These are phyloP conservation scores for Graphiopsis chlorocephala DNA, from an alignment of 2,329 filamentous ascomycete genomes.

Conservation along the genomic window DNA sequence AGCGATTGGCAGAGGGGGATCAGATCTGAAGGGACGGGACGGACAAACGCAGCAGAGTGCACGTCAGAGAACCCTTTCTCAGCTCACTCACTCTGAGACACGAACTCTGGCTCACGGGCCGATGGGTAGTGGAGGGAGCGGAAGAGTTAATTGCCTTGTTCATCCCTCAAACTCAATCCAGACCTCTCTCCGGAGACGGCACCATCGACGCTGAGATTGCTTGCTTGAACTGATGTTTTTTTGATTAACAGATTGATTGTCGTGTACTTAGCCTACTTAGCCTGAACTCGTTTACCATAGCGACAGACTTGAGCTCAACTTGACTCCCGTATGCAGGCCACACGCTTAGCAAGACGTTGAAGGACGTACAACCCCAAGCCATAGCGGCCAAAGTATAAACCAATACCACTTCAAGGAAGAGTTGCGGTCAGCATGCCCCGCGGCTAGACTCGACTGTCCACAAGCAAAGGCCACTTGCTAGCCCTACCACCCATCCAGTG, in stretches of 20 bases:
- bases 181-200: not conserved
- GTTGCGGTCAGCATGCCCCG: constrained; percentile 5
- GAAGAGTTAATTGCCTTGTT: not conserved
- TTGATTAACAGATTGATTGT: not conserved
- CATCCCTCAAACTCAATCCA: constrained; percentile 12
- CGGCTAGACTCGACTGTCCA: not conserved
- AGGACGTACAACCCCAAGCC: constrained; percentile 1
- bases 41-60: too few species aligned
- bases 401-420: not conserved
- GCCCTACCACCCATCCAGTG: not conserved
- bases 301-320: not conserved
- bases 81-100: not conserved
- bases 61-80: too few species aligned
- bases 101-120: not conserved
- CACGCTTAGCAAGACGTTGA: not conserved
- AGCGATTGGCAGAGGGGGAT: constrained; percentile 3
- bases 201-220: not conserved
- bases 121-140: not conserved
- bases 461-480: not conserved
- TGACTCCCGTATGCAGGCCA: not conserved
- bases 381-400: not conserved
- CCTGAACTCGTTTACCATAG: not conserved
- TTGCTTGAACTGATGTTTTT: not conserved
- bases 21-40: not conserved
- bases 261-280: not conserved